Evolutionary conservation across 1,284 basidiomycete species (phyloP).

Genomic region (Papiliotrema fonsecae): DNA sequence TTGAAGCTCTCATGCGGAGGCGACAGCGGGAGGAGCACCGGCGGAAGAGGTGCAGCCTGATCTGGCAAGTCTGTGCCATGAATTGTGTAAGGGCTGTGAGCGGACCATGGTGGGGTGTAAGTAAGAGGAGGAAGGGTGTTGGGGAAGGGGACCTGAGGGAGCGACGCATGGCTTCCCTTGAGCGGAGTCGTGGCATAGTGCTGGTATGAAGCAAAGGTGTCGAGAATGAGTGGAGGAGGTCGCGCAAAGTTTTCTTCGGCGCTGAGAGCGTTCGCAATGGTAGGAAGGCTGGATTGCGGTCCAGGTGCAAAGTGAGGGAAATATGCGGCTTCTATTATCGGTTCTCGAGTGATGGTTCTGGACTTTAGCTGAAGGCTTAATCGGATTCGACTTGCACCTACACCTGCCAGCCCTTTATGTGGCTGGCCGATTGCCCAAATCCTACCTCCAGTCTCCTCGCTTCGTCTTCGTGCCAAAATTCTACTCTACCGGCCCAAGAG

Average conservation of each 20-base stretch:
- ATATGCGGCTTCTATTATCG: too few relatives aligned
- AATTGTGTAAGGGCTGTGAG: slow-evolving; percentile 25
- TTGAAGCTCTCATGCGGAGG: background rate
- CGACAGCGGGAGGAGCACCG: background rate
- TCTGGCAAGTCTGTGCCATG: background rate
- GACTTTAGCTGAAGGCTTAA: background rate
- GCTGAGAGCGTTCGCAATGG: too few relatives aligned
- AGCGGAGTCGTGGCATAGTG: too few relatives aligned
- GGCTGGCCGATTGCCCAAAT: slow-evolving; percentile 17
- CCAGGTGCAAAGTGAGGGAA: too few relatives aligned
- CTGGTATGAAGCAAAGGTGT: too few relatives aligned
- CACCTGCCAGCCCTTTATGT: slow-evolving; percentile 36
- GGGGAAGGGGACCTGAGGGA: slow-evolving; percentile 1
- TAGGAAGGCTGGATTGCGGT: too few relatives aligned
- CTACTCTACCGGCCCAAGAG: slow-evolving; percentile 69
- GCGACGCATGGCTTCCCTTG: too few relatives aligned
- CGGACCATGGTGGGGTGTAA: slow-evolving; percentile 25
- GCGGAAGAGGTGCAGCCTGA: background rate
- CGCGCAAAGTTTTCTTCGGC: too few relatives aligned
- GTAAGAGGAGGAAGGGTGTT: slow-evolving; percentile 10
- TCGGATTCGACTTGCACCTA: slow-evolving; percentile 11
- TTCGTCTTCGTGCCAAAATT: slow-evolving; percentile 85
- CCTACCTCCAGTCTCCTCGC: slow-evolving; percentile 67
- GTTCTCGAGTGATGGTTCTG: too few relatives aligned
- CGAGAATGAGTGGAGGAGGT: too few relatives aligned